Evolutionary conservation across 192 early-diverging fungal genomes (phyloP).

Genomic region (Backusella circina): DNA sequence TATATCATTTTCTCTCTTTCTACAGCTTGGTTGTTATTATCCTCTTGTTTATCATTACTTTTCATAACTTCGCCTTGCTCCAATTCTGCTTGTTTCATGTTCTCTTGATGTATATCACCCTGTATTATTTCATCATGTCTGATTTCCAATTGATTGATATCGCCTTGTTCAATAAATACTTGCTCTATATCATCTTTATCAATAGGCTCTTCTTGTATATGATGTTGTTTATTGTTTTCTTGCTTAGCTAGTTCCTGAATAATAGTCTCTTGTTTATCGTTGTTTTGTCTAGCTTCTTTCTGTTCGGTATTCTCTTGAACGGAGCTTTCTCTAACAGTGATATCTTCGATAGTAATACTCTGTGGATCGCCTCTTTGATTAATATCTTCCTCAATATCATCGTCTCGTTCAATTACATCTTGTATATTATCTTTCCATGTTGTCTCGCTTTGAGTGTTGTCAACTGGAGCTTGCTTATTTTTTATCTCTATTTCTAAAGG

Average conservation of each 20-base stretch:
- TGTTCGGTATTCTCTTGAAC: not conserved
- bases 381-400: not conserved
- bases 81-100: not conserved
- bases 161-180: not conserved
- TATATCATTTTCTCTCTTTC: not conserved
- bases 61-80: not conserved
- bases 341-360: not conserved
- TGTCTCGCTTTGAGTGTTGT: not conserved
- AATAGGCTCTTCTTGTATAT: not conserved
- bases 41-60: not conserved
- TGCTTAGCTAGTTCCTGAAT: not conserved
- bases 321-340: not conserved
- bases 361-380: not conserved
- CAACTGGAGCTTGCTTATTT: not conserved
- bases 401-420: not conserved
- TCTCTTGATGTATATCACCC: not conserved
- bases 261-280: too few species aligned
- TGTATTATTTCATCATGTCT: not conserved
- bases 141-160: not conserved
- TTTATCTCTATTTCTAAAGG: too few species aligned
- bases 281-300: too few species aligned
- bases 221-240: not conserved
- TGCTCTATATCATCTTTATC: not conserved
- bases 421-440: not conserved
- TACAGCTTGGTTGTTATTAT: not conserved